Evolutionary conservation across 768 basidiomycete species (phyloP).

Genomic region (Pulveroboletus sp.): DNA sequence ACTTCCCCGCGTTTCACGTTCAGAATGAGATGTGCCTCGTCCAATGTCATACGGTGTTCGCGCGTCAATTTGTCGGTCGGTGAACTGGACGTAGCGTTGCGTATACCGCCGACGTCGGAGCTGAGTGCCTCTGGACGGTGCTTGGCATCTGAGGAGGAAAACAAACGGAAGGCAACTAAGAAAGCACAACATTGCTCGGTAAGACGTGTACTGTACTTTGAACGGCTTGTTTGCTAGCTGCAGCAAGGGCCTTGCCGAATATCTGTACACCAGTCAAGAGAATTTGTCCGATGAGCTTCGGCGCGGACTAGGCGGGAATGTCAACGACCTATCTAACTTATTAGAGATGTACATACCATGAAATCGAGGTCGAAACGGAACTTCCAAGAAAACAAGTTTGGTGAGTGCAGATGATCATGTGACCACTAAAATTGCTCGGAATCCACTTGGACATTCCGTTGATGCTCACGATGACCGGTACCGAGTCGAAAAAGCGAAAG

Average conservation of each 20-base stretch:
- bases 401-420: conserved; percentile 13
- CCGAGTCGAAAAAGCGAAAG: conserved; percentile 52
- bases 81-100: conserved; percentile 72
- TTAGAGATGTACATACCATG: conserved; percentile 17
- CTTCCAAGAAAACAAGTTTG: not conserved
- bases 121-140: conserved; percentile 70
- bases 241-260: conserved; percentile 86
- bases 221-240: conserved; percentile 88
- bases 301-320: conserved; percentile 59
- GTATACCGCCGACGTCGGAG: conserved; percentile 69
- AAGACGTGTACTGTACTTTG: conserved; percentile 63
- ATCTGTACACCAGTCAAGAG: conserved; percentile 74
- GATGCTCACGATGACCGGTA: conserved; percentile 14
- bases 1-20: conserved; percentile 77
- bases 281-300: conserved; percentile 77
- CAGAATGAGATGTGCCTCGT: conserved; percentile 91
- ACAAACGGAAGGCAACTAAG: not conserved
- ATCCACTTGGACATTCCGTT: not conserved
- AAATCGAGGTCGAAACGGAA: conserved; percentile 3
- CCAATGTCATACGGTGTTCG: conserved; percentile 88
- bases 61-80: conserved; percentile 78
- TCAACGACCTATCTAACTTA: not conserved
- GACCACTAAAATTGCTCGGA: conserved; percentile 11
- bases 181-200: not conserved
- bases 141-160: conserved; percentile 70